Base-by-base conservation (phyloP, 768 basidiomycete species). In the Lactifluus hygrophoroides region DNA sequence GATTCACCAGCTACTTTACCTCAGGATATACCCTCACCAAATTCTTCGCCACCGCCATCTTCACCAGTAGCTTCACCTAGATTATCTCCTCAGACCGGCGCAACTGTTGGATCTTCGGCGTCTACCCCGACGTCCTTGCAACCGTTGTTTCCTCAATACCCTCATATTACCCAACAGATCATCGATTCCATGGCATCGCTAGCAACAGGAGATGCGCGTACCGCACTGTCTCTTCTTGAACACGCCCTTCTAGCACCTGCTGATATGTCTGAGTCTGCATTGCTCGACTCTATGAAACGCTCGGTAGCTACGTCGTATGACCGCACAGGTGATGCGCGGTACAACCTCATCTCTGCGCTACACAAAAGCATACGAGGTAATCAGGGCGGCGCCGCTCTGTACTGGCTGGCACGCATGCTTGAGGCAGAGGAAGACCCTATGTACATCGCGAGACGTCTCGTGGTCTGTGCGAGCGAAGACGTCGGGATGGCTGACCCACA, bases 371-470 rank as follows among this genome's bases (percentile, higher is more conserved):
- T 93, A 32, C 78, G 91, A 46, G 90, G 89, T 8, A 80, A 82
- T 53, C 82, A 91, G 64, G 83, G 82, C 9, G 77, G 78, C 64
- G 91, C 89, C 0, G 90, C 90, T 7, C 72, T 93, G 75, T 93
- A 93, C 68, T 94, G 90, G 89, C 76, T 94, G 16, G 90, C 90
- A 13, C 79, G 88, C 46, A 90, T 91, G 89, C 74, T 91, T 30
- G 78, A 74, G 30, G 85, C 80, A 28, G 88, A 87, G 17, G 88
- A 91, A 69, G 91, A 94, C 70, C 88, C 91, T 3, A 65, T 90
- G 54, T 93, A 80, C 66, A 79, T 92, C 60, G 85, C 83, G 9
- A 75, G 88, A 37, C 76, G 88, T 51, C 79, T 90, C 74, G 77
- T 88, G 8, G 86, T 91, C 11, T 83, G 87, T 64, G 90, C 91